These are phyloP conservation scores for Corylus americana DNA, from an alignment of 306 rosid species.

Conservation along the genomic window DNA sequence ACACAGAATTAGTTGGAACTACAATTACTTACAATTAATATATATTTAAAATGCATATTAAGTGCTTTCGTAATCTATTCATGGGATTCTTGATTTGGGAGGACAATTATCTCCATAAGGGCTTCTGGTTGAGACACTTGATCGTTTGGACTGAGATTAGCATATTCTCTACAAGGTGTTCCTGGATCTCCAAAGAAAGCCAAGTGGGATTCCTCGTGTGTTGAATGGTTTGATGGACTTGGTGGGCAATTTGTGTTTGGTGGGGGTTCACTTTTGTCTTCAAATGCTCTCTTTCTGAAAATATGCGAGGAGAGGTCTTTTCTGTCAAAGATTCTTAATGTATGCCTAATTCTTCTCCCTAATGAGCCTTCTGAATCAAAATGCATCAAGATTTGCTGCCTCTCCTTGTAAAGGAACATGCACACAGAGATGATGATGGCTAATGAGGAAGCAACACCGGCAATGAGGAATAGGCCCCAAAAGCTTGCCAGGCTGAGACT, in stretches of 20 bases:
- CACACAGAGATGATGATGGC: conserved; percentile 29
- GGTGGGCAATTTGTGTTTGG: background rate
- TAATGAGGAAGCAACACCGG: conserved; percentile 28
- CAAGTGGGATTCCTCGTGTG: background rate
- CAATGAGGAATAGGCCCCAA: conserved; percentile 57
- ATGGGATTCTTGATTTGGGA: background rate
- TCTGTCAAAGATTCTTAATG: conserved; percentile 25
- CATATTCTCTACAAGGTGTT: background rate
- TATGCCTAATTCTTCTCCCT: background rate
- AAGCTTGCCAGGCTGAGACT: conserved; percentile 56
- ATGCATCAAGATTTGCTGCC: background rate
- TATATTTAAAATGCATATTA: background rate
- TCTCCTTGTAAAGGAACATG: background rate
- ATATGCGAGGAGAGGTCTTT: conserved; percentile 31
- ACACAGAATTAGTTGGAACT: too few species aligned
- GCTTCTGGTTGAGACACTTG: background rate
- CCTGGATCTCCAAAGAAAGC: too few species aligned
- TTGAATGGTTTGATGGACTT: conserved; percentile 10
- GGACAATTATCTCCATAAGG: background rate
- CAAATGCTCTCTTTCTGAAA: conserved; percentile 2
- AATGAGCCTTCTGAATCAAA: background rate
- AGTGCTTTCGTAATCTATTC: background rate
- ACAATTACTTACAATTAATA: too few species aligned
- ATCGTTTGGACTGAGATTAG: background rate
- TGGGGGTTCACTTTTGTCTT: background rate